phyloP scores from a whole-genome alignment of 2,329 filamentous ascomycete species.

The Sarocladium brachiariae region DNA sequence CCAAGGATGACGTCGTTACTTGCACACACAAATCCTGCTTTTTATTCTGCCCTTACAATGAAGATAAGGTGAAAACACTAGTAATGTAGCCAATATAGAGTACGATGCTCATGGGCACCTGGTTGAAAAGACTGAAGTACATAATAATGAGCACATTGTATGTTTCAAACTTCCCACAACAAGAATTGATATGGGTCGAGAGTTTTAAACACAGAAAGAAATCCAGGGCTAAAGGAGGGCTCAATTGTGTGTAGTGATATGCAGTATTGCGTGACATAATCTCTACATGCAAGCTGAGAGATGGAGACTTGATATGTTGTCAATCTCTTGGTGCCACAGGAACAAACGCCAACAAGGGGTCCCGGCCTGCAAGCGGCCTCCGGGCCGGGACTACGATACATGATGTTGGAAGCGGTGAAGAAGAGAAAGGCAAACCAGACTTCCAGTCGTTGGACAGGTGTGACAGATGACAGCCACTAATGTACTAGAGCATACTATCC shows the following conservation, averaged over 20 bases:
- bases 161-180: too few species aligned
- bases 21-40: not conserved
- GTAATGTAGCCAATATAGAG: too few species aligned
- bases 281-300: not conserved
- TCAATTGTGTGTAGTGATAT: not conserved
- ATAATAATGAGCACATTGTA: too few species aligned
- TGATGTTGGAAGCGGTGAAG: not conserved
- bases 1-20: conserved; percentile 6
- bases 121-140: too few species aligned
- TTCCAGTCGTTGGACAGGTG: not conserved
- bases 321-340: not conserved
- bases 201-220: not conserved
- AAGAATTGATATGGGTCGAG: not conserved
- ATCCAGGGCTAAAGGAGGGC: not conserved
- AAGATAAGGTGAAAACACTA: too few species aligned
- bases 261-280: not conserved
- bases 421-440: not conserved
- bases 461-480: not conserved
- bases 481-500: not conserved
- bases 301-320: not conserved
- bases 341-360: conserved; percentile 2
- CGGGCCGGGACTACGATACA: not conserved
- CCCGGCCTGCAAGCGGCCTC: not conserved
- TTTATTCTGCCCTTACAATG: too few species aligned
- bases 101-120: too few species aligned